These are phyloP conservation scores for Plantago major DNA, from an alignment of 257 asterid genomes.

Conservation along the genomic window DNA sequence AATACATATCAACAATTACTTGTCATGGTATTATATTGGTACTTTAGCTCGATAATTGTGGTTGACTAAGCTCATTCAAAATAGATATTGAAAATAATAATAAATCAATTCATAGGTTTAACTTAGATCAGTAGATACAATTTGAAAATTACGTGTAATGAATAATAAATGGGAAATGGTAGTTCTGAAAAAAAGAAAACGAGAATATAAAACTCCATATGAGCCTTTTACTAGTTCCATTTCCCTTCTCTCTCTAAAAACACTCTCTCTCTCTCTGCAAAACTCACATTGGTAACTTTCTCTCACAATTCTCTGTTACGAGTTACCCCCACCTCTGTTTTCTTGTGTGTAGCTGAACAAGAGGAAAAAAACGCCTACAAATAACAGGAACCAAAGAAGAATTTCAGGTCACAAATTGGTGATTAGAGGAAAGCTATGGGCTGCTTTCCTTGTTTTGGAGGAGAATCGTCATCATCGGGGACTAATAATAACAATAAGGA, in stretches of 20 bases:
- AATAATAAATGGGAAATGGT: too few species aligned
- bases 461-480: conserved; percentile 30
- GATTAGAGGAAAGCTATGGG: conserved; percentile 38
- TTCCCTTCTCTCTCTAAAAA: neutral
- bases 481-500: conserved; percentile 19
- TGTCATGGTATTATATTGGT: too few species aligned
- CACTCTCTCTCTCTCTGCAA: conserved; percentile 21
- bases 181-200: too few species aligned
- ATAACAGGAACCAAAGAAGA: conserved; percentile 6
- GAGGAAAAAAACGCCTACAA: neutral
- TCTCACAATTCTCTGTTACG: neutral
- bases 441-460: conserved; percentile 67
- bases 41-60: too few species aligned
- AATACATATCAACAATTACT: too few species aligned
- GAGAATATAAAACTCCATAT: too few species aligned
- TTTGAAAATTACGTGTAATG: too few species aligned
- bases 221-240: neutral
- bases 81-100: too few species aligned
- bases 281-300: conserved; percentile 12
- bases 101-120: too few species aligned
- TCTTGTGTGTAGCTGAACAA: neutral
- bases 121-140: too few species aligned
- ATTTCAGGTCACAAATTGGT: neutral
- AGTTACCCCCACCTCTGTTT: neutral
- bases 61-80: too few species aligned